Evolutionary conservation across 352 stramenopile genomes (phyloP).

Genomic region (Plasmopara viticola): DNA sequence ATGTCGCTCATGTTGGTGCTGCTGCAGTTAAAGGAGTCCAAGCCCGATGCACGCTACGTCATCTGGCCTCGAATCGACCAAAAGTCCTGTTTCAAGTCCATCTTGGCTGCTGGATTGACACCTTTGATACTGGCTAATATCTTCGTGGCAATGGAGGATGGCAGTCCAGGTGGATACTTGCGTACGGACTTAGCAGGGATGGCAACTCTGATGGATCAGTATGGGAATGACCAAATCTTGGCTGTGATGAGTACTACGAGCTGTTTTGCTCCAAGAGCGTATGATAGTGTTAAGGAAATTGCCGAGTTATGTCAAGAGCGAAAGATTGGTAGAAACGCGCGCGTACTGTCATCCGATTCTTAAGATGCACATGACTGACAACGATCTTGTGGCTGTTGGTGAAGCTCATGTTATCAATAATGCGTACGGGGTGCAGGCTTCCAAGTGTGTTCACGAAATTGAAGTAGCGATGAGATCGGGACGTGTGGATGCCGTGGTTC

Average conservation of each 20-base stretch:
- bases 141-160: slow-evolving; percentile 55
- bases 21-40: slow-evolving; percentile 65
- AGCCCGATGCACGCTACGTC: slow-evolving; percentile 62
- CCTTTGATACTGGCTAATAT: slow-evolving; percentile 86
- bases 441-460: slow-evolving; percentile 89
- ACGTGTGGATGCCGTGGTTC: slow-evolving; percentile 94
- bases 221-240: slow-evolving; percentile 72
- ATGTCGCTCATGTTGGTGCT: slow-evolving; percentile 94
- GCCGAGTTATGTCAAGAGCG: slow-evolving; percentile 81
- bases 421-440: slow-evolving; percentile 97
- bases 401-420: slow-evolving; percentile 98
- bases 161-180: slow-evolving; percentile 51
- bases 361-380: slow-evolving; percentile 4
- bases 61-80: slow-evolving; percentile 97
- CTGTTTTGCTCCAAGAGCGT: slow-evolving; percentile 96
- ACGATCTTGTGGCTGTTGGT: slow-evolving; percentile 4
- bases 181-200: slow-evolving; percentile 88
- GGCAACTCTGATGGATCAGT: slow-evolving; percentile 26
- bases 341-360: not conserved
- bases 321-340: slow-evolving; percentile 41
- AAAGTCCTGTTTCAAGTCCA: slow-evolving; percentile 98
- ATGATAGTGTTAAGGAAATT: slow-evolving; percentile 92
- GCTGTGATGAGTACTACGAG: slow-evolving; percentile 97
- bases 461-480: slow-evolving; percentile 87
- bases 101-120: slow-evolving; percentile 88